Conservation (phyloP, 2,329 filamentous ascomycete genomes). For the Teratosphaeria gauchensis region DNA sequence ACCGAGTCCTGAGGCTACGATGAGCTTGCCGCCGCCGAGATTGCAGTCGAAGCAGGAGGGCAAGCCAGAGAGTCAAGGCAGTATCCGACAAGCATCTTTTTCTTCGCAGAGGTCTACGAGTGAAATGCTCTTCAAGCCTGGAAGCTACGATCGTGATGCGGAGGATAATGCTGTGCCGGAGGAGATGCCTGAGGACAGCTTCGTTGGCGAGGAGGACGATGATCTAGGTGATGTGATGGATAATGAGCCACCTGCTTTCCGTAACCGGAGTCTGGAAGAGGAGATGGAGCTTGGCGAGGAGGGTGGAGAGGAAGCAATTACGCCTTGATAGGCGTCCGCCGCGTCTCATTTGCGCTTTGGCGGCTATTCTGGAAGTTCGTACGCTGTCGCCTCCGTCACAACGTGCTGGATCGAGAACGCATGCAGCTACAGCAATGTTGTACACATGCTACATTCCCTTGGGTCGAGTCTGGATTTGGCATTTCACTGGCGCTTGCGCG, state of each 20-base stretch:
- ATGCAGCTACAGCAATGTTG: background rate
- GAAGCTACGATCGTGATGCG: conserved; percentile 51
- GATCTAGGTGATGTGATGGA: conserved; percentile 14
- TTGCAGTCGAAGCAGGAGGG: conserved; percentile 9
- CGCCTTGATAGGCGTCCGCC: background rate
- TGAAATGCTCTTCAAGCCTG: conserved; percentile 44
- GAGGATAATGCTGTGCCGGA: conserved; percentile 41
- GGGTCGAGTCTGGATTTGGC: conserved; percentile 2
- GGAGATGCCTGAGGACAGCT: conserved; percentile 42
- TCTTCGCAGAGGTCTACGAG: conserved; percentile 32
- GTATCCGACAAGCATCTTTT: conserved; percentile 6
- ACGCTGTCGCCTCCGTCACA: no score
- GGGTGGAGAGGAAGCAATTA: background rate
- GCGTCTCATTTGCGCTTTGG: background rate
- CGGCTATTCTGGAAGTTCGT: background rate
- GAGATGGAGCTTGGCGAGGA: conserved; percentile 11
- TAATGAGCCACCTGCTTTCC: conserved; percentile 14
- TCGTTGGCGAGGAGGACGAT: conserved; percentile 31
- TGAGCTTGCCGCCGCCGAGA: conserved; percentile 12
- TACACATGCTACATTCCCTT: background rate
- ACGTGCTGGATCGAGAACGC: background rate
- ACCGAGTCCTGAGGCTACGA: conserved; percentile 33
- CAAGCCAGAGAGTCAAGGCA: background rate
- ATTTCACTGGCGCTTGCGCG: conserved; percentile 7
- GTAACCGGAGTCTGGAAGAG: conserved; percentile 16